Percentiles rank a stretch among this genome's conserved stretches.
phyloP scores from a whole-genome alignment of 192 early-diverging fungal genomes.

The Phycomyces nitens region DNA sequence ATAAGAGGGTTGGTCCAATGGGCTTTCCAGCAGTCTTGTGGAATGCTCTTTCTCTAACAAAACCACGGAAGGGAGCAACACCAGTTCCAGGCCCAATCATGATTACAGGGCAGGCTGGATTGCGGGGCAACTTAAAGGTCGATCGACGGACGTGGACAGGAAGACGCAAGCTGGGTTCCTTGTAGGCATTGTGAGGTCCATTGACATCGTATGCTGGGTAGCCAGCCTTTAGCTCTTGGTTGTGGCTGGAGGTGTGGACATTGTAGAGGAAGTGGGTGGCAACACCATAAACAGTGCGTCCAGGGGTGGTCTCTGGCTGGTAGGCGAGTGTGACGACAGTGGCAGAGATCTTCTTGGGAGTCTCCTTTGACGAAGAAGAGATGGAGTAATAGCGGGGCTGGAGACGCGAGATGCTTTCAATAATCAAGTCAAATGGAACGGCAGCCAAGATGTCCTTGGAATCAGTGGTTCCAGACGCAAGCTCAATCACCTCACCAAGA shows the following conservation, averaged over 20 bases:
- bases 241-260: slow-evolving; percentile 47
- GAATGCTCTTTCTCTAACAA: slow-evolving; percentile 82
- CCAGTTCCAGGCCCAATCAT: slow-evolving; percentile 99
- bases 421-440: slow-evolving; percentile 77
- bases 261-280: slow-evolving; percentile 84
- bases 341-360: slow-evolving; percentile 70
- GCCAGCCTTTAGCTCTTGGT: slow-evolving; percentile 4
- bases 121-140: slow-evolving; percentile 82
- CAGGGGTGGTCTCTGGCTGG: slow-evolving; percentile 44
- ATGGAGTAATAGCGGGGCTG: slow-evolving; percentile 95
- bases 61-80: slow-evolving; percentile 98
- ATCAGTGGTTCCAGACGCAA: slow-evolving; percentile 22
- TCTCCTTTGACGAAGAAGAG: slow-evolving; percentile 78
- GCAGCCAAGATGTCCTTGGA: slow-evolving; percentile 29
- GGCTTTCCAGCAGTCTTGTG: slow-evolving; percentile 53
- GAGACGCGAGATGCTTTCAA: slow-evolving; percentile 82
- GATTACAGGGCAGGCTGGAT: slow-evolving; percentile 74
- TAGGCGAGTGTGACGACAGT: slow-evolving; percentile 93
- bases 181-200: slow-evolving; percentile 43
- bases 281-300: slow-evolving; percentile 70
- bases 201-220: slow-evolving; percentile 24
- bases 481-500: slow-evolving; percentile 69
- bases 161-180: slow-evolving; percentile 21
- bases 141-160: slow-evolving; percentile 89
- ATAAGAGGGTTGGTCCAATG: slow-evolving; percentile 84